Conservation (phyloP, 495 filamentous ascomycete genomes). For the Podospora tetraspora region DNA sequence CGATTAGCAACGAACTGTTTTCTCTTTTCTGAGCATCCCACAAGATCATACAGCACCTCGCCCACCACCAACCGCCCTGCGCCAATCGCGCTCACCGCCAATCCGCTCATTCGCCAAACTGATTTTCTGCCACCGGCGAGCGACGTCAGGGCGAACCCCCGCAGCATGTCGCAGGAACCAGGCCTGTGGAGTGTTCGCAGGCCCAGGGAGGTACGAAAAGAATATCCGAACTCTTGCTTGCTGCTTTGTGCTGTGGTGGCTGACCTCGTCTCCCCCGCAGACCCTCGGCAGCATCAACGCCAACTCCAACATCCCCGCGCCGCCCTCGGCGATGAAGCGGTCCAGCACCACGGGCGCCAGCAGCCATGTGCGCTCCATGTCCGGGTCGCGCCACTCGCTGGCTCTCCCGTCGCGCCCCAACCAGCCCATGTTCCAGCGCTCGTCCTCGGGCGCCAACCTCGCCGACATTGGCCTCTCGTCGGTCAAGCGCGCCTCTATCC, state of each 20-base stretch:
- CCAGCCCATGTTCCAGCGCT: constrained; percentile 77
- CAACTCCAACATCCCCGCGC: constrained; percentile 79
- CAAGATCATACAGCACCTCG: not conserved
- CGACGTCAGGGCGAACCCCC: not conserved
- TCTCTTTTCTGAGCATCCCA: not conserved
- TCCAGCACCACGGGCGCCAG: constrained; percentile 67
- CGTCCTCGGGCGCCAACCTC: constrained; percentile 71
- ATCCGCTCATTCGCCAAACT: not conserved
- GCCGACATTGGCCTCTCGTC: constrained; percentile 75
- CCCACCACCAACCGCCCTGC: not conserved
- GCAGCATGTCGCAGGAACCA: constrained; percentile 69
- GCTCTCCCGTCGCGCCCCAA: constrained; percentile 64
- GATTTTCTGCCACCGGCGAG: not conserved
- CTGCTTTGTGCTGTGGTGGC: not conserved
- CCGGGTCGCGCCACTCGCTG: constrained; percentile 80
- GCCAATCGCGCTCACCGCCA: constrained; percentile 1
- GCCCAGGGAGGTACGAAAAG: constrained; percentile 59
- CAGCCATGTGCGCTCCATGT: constrained; percentile 67
- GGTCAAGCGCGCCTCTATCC: constrained; percentile 78
- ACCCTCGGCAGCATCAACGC: constrained; percentile 72
- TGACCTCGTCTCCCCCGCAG: constrained; percentile 37
- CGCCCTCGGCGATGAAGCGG: constrained; percentile 92
- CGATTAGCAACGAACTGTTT: not conserved
- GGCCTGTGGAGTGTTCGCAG: constrained; percentile 68
- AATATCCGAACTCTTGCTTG: not conserved